Conservation (phyloP, 441 rosid genomes). For the Syzygium malaccense region DNA sequence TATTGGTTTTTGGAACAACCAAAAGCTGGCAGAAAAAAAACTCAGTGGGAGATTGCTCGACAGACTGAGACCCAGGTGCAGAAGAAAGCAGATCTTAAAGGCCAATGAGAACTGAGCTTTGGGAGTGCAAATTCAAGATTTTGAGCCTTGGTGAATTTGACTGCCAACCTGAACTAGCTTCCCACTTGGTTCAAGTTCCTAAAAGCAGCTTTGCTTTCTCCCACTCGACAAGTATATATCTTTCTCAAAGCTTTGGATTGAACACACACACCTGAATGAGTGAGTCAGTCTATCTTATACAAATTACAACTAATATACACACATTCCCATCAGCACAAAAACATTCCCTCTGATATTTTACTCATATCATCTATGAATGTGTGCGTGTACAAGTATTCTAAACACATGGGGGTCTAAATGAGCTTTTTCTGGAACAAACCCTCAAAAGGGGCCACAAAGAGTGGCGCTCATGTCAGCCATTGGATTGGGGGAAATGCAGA, state of each 20-base stretch:
- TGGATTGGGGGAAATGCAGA: neutral
- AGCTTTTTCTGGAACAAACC: neutral
- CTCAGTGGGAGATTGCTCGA: neutral
- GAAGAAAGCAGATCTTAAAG: neutral
- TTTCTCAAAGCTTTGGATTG: neutral
- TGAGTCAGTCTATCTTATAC: neutral
- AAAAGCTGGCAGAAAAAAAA: neutral
- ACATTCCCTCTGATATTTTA: neutral
- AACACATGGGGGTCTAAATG: neutral
- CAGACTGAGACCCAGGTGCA: neutral
- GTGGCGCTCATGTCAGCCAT: neutral
- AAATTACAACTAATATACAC: neutral
- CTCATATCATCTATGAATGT: neutral
- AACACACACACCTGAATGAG: neutral
- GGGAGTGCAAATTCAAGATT: neutral
- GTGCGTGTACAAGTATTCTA: neutral
- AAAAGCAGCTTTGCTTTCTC: neutral
- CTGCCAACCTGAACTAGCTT: neutral
- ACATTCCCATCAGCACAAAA: neutral
- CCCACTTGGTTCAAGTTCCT: constrained; percentile 5
- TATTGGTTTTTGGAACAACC: neutral
- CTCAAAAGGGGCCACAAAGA: neutral
- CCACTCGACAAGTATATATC: neutral
- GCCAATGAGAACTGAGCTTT: constrained; percentile 1
- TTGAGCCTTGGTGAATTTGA: neutral